Base-by-base conservation (phyloP, 108 stramenopile species). In the Skeletonema grethae region DNA sequence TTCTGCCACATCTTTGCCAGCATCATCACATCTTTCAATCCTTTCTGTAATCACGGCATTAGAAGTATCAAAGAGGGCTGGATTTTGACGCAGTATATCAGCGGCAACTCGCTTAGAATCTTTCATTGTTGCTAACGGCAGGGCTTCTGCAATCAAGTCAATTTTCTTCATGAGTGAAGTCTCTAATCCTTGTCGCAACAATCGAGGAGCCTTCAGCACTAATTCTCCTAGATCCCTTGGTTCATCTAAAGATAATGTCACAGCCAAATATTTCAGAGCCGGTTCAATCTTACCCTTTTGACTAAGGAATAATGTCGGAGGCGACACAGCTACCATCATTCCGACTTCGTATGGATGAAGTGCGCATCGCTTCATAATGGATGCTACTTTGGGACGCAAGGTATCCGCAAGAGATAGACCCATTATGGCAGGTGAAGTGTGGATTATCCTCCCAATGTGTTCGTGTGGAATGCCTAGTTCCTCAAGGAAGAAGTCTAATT, bases 261-360 rank as follows among this genome's bases (percentile, higher is more conserved):
- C 12, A 12, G 59, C 41, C 28, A 87, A 41, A 63, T 80, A 83
- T 11, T 63, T 46, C n/a, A 87, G 39, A 20, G 69, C 80, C 31
- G 82, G 84, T 70, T 81, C 74, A 45, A 85, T 76, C 16, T 85
- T 87, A 18, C 60, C 63, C 48, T 74, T 76, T 67, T 65, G 76
- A 38, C 75, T 81, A 13, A 75, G 48, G 16, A 64, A 29, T 18
- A 87, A 67, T 63, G 83, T 69, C 16, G 60, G 63, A 32, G 87
- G 84, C 13, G 76, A 75, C 11, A 69, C 70, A 30, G 58, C 53
- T 32, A 85, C 57, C 13, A 85, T 64, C 57, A 30, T 32, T 7
- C 84, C 79, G 32, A 85, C 79, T 35, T 87, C 82, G 15, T 58
- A 35, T 11, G 31, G 38, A 38, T 64, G 50, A 4, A 87, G 70